Percentiles rank a stretch among this genome's conserved stretches.
Evolutionary conservation across 1,284 basidiomycete species (phyloP).

Genomic region (Rhodotorula sp.): DNA sequence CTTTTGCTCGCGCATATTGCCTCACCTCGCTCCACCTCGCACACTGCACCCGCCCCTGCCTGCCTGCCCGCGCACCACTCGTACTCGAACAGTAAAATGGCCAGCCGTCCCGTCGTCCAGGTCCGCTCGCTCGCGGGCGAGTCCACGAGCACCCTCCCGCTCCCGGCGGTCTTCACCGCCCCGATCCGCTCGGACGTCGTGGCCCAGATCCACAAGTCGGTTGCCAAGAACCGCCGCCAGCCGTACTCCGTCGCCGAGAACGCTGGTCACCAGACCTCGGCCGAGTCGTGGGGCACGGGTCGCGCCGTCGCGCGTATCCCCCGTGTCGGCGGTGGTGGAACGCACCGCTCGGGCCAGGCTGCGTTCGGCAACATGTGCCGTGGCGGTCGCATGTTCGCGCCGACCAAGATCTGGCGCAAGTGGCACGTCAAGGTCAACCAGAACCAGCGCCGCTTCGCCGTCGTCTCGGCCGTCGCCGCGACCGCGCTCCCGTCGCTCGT

Average conservation of each 20-base stretch:
- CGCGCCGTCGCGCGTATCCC: constrained; percentile 99
- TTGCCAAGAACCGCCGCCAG: constrained; percentile 60
- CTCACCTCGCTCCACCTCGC: too few species aligned
- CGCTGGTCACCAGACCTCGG: constrained; percentile 98
- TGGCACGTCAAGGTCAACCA: constrained; percentile 99
- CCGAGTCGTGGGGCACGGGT: constrained; percentile 99
- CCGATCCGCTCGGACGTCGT: constrained; percentile 99
- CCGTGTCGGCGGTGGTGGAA: constrained; percentile 98
- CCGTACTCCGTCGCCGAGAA: constrained; percentile 96
- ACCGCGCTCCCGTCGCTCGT: constrained; percentile 98
- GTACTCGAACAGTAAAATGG: constrained; percentile 30
- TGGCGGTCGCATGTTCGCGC: constrained; percentile 99
- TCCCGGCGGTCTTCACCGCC: constrained; percentile 88
- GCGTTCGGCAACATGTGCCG: constrained; percentile 99
- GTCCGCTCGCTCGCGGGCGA: constrained; percentile 43
- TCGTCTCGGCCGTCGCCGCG: constrained; percentile 95
- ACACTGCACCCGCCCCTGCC: background rate
- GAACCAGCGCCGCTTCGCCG: constrained; percentile 98
- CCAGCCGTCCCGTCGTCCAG: constrained; percentile 44
- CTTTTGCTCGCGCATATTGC: background rate
- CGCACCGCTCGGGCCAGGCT: constrained; percentile 95
- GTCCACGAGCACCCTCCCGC: constrained; percentile 39
- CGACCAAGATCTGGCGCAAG: constrained; percentile 94
- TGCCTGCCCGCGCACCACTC: background rate
- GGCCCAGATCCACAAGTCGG: constrained; percentile 89